Conservation (phyloP, 2,329 filamentous ascomycete genomes). For the Aspergillus sp. region DNA sequence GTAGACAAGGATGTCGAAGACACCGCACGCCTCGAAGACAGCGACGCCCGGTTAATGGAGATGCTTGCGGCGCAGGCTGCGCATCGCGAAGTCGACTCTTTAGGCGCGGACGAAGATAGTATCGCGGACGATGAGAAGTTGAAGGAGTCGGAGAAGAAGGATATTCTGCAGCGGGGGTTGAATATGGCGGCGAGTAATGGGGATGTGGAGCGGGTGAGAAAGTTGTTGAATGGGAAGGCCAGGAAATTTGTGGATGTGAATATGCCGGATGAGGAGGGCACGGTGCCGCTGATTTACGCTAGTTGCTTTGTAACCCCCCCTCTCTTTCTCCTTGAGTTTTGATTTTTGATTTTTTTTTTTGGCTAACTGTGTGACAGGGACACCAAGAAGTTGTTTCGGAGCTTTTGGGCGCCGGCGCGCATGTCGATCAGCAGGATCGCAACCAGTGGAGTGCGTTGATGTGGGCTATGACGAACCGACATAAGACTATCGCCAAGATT, state of each 20-base stretch:
- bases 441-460: constrained; percentile 98
- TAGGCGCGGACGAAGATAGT: constrained; percentile 71
- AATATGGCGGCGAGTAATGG: constrained; percentile 97
- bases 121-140: constrained; percentile 69
- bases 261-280: constrained; percentile 85
- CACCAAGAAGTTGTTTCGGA: constrained; percentile 82
- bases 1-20: constrained; percentile 31
- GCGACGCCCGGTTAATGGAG: constrained; percentile 81
- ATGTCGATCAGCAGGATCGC: constrained; percentile 87
- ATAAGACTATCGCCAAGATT: constrained; percentile 91
- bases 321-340: background rate
- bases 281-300: constrained; percentile 92
- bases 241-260: constrained; percentile 76
- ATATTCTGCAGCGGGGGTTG: constrained; percentile 75
- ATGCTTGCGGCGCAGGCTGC: constrained; percentile 95
- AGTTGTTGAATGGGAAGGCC: constrained; percentile 67
- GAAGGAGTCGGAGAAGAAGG: constrained; percentile 68
- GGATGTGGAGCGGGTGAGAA: constrained; percentile 72
- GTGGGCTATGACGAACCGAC: constrained; percentile 99
- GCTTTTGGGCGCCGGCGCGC: constrained; percentile 75
- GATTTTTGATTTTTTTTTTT: background rate
- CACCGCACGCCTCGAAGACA: constrained; percentile 59
- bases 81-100: constrained; percentile 62
- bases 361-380: constrained; percentile 47
- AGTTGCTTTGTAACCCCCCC: constrained; percentile 76